phyloP scores from a whole-genome alignment of 805 yeast genomes.

The Ogataea glucozyma region DNA sequence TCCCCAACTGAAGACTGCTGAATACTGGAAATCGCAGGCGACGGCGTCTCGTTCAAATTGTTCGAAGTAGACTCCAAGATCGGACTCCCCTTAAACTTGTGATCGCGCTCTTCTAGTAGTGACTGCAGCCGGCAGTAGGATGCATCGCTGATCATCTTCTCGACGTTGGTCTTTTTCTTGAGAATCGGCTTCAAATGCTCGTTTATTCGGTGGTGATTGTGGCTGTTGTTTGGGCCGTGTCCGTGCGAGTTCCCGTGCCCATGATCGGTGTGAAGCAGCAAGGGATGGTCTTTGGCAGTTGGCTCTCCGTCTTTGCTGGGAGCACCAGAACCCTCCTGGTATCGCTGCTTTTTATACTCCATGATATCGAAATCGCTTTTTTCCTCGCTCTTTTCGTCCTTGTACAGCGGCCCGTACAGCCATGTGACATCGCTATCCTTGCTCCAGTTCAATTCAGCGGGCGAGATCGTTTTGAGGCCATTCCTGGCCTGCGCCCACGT shows the following conservation, averaged over 20 bases:
- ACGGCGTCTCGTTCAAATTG: constrained; percentile 20
- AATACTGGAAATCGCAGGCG: constrained; percentile 19
- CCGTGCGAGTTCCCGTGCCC: no score
- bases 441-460: constrained; percentile 92
- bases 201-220: constrained; percentile 14
- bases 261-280: constrained; percentile 11
- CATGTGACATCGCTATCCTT: constrained; percentile 97
- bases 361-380: constrained; percentile 22
- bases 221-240: no score
- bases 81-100: constrained; percentile 35
- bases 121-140: constrained; percentile 35
- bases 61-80: constrained; percentile 32
- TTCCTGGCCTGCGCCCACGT: constrained; percentile 92
- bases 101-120: constrained; percentile 33
- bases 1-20: constrained; percentile 15
- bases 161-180: constrained; percentile 83
- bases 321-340: constrained; percentile 9
- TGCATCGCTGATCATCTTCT: constrained; percentile 70
- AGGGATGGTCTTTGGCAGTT: background rate
- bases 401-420: constrained; percentile 83
- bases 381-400: constrained; percentile 26
- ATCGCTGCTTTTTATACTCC: constrained; percentile 19
- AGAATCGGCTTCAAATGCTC: constrained; percentile 74
- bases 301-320: constrained; percentile 4
- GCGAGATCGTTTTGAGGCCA: constrained; percentile 74